phyloP scores from a whole-genome alignment of 1,139 yeast genomes.

The Yamadazyma atlantica region DNA sequence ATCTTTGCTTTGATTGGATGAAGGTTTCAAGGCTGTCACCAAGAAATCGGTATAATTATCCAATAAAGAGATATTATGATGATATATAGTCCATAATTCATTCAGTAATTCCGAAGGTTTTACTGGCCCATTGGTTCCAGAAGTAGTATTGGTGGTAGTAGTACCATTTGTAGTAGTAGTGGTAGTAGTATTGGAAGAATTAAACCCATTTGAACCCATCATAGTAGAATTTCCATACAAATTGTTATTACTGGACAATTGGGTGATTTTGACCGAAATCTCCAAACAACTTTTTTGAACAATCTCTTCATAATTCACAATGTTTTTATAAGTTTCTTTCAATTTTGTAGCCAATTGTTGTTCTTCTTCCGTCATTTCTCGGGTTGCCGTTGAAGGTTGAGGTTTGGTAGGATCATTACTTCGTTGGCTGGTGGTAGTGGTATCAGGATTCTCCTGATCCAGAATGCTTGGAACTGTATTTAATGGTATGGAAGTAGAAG shows the following conservation, averaged over 20 bases:
- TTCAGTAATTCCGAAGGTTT: slow-evolving; percentile 54
- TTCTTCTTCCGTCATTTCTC: slow-evolving; percentile 61
- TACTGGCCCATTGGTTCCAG: slow-evolving; percentile 10
- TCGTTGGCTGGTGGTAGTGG: slow-evolving; percentile 4
- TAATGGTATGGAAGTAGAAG: background rate
- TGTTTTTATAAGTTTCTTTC: slow-evolving; percentile 71
- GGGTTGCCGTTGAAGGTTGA: slow-evolving; percentile 1
- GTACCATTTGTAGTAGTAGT: slow-evolving; percentile 4
- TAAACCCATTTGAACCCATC: slow-evolving; percentile 5
- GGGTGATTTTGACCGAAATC: slow-evolving; percentile 50
- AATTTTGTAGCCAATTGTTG: slow-evolving; percentile 68
- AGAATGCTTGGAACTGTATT: slow-evolving; percentile 4
- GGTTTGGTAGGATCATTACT: background rate
- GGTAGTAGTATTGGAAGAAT: slow-evolving; percentile 5
- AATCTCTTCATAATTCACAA: slow-evolving; percentile 65
- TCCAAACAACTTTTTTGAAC: slow-evolving; percentile 68
- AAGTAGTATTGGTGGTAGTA: slow-evolving; percentile 5
- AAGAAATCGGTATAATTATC: slow-evolving; percentile 72
- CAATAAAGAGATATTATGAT: slow-evolving; percentile 60
- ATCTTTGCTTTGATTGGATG: slow-evolving; percentile 41
- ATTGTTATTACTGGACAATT: slow-evolving; percentile 32
- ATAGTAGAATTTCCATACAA: slow-evolving; percentile 9
- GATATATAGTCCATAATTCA: slow-evolving; percentile 71
- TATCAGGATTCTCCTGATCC: slow-evolving; percentile 9
- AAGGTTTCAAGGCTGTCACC: slow-evolving; percentile 67